These are phyloP conservation scores for Chimonanthus salicifolius DNA, from an alignment of 164 flowering plant genomes.

Conservation along the genomic window DNA sequence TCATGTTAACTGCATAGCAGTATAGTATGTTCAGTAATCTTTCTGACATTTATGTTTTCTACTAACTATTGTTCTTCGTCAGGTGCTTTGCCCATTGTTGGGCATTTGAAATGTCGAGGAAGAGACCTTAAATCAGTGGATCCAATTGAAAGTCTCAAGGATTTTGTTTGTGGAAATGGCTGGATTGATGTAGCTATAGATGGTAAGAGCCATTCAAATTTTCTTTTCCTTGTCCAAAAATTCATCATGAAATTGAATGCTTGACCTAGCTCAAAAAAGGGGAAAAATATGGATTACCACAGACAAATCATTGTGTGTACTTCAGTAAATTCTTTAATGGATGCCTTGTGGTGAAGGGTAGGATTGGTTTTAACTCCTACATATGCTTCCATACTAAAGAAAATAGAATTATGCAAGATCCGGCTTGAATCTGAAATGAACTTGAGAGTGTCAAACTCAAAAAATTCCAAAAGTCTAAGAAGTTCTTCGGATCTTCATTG, in stretches of 20 bases:
- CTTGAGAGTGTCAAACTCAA: too few species aligned
- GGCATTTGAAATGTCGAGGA: constrained; percentile 44
- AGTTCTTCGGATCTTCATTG: too few species aligned
- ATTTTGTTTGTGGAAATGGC: constrained; percentile 22
- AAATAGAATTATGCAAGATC: too few species aligned
- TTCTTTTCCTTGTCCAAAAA: background rate
- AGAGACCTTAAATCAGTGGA: constrained; percentile 44
- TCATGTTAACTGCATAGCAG: background rate
- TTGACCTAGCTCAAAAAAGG: background rate
- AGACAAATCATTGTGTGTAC: too few species aligned
- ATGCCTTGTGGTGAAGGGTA: too few species aligned
- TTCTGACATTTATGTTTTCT: background rate
- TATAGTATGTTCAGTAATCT: background rate
- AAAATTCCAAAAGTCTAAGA: too few species aligned
- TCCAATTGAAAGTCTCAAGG: constrained; percentile 25
- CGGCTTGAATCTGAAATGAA: too few species aligned
- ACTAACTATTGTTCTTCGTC: constrained; percentile 9
- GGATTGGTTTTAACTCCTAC: too few species aligned
- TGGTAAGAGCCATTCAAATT: constrained; percentile 38
- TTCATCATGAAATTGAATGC: background rate
- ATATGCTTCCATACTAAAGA: too few species aligned
- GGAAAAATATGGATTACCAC: too few species aligned
- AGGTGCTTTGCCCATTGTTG: constrained; percentile 84
- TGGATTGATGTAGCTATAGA: constrained; percentile 54
- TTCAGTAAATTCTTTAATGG: too few species aligned